Evolutionary conservation across 495 filamentous ascomycete genomes (phyloP), one percentile per base, ranked within the genome.

Genomic region (Xeromyces bisporus): DNA sequence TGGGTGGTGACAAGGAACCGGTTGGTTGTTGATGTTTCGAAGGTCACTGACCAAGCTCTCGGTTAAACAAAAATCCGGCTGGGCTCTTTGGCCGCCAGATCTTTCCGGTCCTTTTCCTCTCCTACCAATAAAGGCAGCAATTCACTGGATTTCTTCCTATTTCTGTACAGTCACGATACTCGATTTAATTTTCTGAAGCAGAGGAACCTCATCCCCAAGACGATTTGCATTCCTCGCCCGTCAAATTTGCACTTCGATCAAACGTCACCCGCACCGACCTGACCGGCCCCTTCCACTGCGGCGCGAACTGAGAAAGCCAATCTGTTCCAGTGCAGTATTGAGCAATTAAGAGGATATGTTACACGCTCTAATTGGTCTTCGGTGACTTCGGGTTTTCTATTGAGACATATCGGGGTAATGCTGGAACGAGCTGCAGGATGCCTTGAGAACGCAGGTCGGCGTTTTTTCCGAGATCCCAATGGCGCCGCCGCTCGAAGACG

Each of bases 381-480:
- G 49, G 46, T 50, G 47, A 55, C 35, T 43, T 39, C 24, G 47
- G 34, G 41, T 48, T 41, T 46, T 39, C 38, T 33, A 50, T 53
- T 36, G 66, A 60, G 28, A 53, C 62, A 25, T 60, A 72, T 41
- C 59, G 54, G 18, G 58, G 64, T 63, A 47, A 91, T 91, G 82
- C 76, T 87, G 55, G 80, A 91, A 76, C 77, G 75, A 52, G 77
- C 76, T 33, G 71, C 72, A 36, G 67, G 69, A 60, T 78, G 71
- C 61, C 66, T 85, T 54, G 72, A 85, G 67, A 71, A 69, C 60
- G 79, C 75, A 65, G 71, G 69, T 54, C 69, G 71, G 49, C 66
- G 67, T 56, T 62, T 78, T 41, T 55, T 82, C 40, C 76, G 69
- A 43, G 59, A 63, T 35, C 45, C 66, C 21, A 60, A 56, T 26